These are phyloP conservation scores for Leccinum subgranulosum DNA, from an alignment of 768 basidiomycete species.

Conservation along the genomic window DNA sequence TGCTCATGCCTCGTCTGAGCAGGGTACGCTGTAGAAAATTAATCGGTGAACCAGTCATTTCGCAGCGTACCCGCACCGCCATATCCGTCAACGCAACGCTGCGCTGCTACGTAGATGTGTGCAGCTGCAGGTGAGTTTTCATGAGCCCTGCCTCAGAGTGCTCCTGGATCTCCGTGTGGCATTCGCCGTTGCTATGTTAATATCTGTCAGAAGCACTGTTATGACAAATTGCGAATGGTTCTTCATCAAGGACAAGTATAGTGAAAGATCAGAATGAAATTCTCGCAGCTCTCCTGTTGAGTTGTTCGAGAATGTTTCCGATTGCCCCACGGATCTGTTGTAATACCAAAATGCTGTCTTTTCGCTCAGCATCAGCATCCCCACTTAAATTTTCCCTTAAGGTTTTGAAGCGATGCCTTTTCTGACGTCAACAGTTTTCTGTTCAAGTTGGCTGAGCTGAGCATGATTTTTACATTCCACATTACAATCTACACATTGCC, in stretches of 20 bases:
- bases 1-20: neutral
- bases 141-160: neutral
- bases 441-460: neutral
- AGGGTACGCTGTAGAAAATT: neutral
- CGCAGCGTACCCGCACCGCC: neutral
- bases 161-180: neutral
- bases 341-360: neutral
- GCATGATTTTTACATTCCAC: constrained; percentile 3
- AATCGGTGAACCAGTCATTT: neutral
- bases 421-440: neutral
- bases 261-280: neutral
- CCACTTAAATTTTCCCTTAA: neutral
- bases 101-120: neutral
- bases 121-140: neutral
- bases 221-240: neutral
- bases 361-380: neutral
- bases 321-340: neutral
- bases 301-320: neutral
- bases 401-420: neutral
- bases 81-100: neutral
- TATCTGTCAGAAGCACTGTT: neutral
- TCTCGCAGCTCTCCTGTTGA: neutral
- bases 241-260: neutral
- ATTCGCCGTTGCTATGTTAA: neutral
- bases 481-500: neutral